Evolutionary conservation across 306 rosid genomes (phyloP).

Genomic region (Vigna unguiculata): DNA sequence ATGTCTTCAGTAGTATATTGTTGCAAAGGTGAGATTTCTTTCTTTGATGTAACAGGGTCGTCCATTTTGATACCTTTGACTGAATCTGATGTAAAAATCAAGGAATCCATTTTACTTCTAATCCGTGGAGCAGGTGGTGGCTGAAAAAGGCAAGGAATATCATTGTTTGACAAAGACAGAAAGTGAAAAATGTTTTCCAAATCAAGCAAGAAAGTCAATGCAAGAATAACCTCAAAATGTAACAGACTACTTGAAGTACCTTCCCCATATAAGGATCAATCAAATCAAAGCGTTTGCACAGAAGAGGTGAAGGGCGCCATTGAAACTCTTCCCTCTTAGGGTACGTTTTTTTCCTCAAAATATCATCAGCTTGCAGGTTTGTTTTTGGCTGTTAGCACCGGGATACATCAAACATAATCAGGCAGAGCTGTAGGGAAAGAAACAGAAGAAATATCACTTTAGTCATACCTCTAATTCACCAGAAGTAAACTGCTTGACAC

Average conservation of each 20-base stretch:
- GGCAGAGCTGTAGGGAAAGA: conserved; percentile 37
- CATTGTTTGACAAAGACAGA: not conserved
- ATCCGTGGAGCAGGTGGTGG: conserved; percentile 92
- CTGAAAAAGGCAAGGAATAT: conserved; percentile 58
- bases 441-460: conserved; percentile 41
- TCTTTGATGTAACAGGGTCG: conserved; percentile 50
- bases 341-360: conserved; percentile 57
- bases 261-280: conserved; percentile 97
- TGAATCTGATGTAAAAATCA: conserved; percentile 86
- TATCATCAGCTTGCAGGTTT: conserved; percentile 64
- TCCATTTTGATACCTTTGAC: conserved; percentile 65
- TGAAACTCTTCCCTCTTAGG: conserved; percentile 88
- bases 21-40: conserved; percentile 42
- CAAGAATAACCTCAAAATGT: conserved; percentile 19
- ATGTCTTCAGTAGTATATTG: conserved; percentile 54
- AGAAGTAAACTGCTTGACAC: conserved; percentile 83
- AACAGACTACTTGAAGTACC: conserved; percentile 56
- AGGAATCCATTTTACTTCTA: conserved; percentile 83
- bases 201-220: conserved; percentile 24
- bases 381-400: conserved; percentile 65
- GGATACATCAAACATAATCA: conserved; percentile 44
- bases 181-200: conserved; percentile 22
- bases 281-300: conserved; percentile 99
- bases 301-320: conserved; percentile 92
- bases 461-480: conserved; percentile 79